phyloP scores from a whole-genome alignment of 768 basidiomycete genomes.

The Lyophyllum atratum region DNA sequence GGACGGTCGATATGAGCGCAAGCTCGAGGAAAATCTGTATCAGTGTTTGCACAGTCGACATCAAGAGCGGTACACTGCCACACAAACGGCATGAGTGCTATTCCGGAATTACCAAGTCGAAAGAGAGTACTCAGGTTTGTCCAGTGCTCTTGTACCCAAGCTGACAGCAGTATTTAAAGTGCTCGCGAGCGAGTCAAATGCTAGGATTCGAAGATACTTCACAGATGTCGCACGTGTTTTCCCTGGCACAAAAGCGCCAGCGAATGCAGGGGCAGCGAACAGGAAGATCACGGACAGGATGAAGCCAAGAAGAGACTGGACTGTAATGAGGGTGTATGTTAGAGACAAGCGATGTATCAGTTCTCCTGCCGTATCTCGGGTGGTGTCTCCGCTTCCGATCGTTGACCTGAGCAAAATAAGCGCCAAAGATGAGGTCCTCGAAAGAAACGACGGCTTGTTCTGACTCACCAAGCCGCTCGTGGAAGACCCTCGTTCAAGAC shows the following conservation, averaged over 20 bases:
- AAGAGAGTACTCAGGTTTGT: conserved; percentile 15
- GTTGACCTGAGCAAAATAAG: conserved; percentile 12
- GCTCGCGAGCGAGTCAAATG: conserved; percentile 17
- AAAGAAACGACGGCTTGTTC: background rate
- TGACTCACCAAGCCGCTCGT: conserved; percentile 19
- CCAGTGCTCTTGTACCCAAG: conserved; percentile 19
- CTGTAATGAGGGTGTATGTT: conserved; percentile 17
- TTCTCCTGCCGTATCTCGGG: conserved; percentile 8
- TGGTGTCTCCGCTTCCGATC: conserved; percentile 17
- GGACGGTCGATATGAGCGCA: conserved; percentile 18
- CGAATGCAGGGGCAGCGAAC: conserved; percentile 20
- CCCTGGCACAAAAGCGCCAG: conserved; percentile 18
- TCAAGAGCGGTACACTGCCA: conserved; percentile 14
- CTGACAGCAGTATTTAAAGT: conserved; percentile 16
- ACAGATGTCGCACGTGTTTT: conserved; percentile 15
- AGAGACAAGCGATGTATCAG: conserved; percentile 9
- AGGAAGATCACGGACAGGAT: conserved; percentile 23
- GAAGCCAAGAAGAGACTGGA: conserved; percentile 14
- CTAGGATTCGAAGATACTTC: conserved; percentile 17
- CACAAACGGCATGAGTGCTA: background rate
- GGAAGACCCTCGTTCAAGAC: conserved; percentile 25
- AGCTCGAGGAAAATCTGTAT: conserved; percentile 21
- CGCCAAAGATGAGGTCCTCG: background rate
- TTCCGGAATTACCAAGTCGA: background rate
- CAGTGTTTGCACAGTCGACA: conserved; percentile 15